Base-by-base conservation (phyloP, 2,329 filamentous ascomycete species). In the Escovopsis weberi region DNA sequence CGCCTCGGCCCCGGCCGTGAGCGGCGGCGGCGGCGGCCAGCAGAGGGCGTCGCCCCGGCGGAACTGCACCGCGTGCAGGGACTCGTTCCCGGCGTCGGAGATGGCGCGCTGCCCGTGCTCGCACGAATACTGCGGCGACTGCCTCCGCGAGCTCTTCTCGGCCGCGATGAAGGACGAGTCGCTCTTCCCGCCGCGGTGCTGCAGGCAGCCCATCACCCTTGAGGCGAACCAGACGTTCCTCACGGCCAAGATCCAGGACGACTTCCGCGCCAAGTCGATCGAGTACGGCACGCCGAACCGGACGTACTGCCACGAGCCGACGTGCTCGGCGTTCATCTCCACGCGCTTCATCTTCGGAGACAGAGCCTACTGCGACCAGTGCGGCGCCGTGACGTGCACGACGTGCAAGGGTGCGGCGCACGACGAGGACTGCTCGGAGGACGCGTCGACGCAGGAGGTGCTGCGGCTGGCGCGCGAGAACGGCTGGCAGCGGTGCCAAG, bases 131-230 rank as follows among this genome's bases (percentile, higher is more conserved):
- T 80, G 74, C 48, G 53, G 50, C 0, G 47, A 43, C 1, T 79
- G 75, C 48, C 48, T 78, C 0, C 47, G 49, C 0, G 40, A 45
- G 0, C 59, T 72, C 0, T 67, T 77, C 48, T 12, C 48, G 0
- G 41, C 51, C 0, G 60, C 68, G 0, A 57, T 73, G 15, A 53
- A 42, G 0, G 66, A 74, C 45, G 68, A 77, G 39, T 58, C 61
- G 0, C 48, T 72, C 0, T 79, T 74, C 41, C 75, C 74, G 0
- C 70, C 72, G 0, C 56, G 62, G 5, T 79, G 74, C 52, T 77
- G 73, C 47, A 41, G 52, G 0, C 47, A 64, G 32, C 46, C 51
- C 0, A 67, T 78, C 2, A 52, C 63, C 0, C 35, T 69, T 2
- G 51, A 54, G 0, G 30, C 40, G 0, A 59, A 59, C 11, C 52